Evolutionary conservation across 345 rosid species (phyloP), one percentile per base, ranked within the genome.

Genomic region (Syzygium aromaticum): DNA sequence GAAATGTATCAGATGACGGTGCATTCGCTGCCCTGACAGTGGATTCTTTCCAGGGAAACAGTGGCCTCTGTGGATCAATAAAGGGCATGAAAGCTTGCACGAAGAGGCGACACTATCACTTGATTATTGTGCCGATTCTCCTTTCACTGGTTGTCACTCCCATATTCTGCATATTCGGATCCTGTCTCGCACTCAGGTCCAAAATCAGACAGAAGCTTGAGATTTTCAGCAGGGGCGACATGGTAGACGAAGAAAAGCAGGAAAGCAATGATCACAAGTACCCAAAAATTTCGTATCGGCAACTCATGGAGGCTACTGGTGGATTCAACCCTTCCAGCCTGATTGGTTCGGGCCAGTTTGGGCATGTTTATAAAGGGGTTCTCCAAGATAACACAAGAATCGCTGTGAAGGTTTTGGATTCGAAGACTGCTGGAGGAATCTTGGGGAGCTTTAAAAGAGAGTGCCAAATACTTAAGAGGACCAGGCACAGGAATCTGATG

Each of bases 331-430:
- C 93, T 56, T 95, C 98, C 22, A 94, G 89, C 92, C 87, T 98
- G 49, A 91, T 98, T 11, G 99, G 99, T 86, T 93, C 99, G 15
- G 99, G 99, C 59, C 87, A 89, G 25, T 98, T 96, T 73, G 99
- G 99, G 80, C 96, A 92, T 77, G 99, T 96, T 46, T 98, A 96
- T 90, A 91, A 94, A 84, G 99, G 99, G 89, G 91, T 93, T 90
- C 94, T 95, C n/a, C 89, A 89, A 51, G 95, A 96, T 91, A 93
- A 93, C 49, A 96, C 95, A 6, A 95, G 93, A 90, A 91, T 98
- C 28, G 98, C 97, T 0, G 98, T 96, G 17, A 98, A 98, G 90
- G 98, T 98, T 51, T 86, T 98, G 84, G 95, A 95, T 86, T 86
- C 94, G 7, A 88, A 88, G 87, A 89, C 93, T 30, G 91, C 92